A percentile compares a stretch with the other conserved stretches of the same genome.
These are phyloP conservation scores for Trichoderma semiorbis DNA, from an alignment of 2,329 filamentous ascomycete genomes.

Conservation along the genomic window DNA sequence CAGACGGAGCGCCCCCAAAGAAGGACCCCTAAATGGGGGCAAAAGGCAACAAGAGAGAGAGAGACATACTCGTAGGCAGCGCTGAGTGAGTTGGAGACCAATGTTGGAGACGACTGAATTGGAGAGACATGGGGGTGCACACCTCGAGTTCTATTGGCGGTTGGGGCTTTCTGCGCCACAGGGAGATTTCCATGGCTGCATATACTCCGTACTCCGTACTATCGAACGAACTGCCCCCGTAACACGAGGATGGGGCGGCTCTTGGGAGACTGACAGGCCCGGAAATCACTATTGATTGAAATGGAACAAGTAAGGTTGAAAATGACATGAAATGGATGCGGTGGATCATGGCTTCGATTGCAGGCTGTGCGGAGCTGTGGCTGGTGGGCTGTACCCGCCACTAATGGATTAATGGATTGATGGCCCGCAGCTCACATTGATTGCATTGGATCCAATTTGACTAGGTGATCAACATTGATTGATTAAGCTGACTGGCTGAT, in stretches of 20 bases:
- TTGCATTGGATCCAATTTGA: not conserved
- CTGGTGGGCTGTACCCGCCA: not conserved
- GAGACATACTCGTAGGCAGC: too few relatives aligned
- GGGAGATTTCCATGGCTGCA: not conserved
- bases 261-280: not conserved
- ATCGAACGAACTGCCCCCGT: not conserved
- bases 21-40: not conserved
- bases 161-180: not conserved
- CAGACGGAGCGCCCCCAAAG: not conserved
- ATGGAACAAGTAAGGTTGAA: not conserved
- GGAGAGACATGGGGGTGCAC: not conserved
- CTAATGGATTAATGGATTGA: not conserved
- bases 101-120: not conserved
- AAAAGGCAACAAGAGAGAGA: not conserved
- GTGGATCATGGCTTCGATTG: not conserved
- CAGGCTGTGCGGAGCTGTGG: not conserved
- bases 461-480: not conserved
- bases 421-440: not conserved
- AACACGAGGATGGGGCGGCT: not conserved
- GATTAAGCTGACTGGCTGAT: not conserved
- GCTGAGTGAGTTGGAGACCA: not conserved
- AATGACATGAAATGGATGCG: not conserved
- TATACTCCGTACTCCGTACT: not conserved
- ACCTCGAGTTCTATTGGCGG: not conserved
- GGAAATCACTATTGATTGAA: not conserved